Evolutionary conservation across 2,329 filamentous ascomycete genomes (phyloP).

Genomic region (Colletotrichum melonis): DNA sequence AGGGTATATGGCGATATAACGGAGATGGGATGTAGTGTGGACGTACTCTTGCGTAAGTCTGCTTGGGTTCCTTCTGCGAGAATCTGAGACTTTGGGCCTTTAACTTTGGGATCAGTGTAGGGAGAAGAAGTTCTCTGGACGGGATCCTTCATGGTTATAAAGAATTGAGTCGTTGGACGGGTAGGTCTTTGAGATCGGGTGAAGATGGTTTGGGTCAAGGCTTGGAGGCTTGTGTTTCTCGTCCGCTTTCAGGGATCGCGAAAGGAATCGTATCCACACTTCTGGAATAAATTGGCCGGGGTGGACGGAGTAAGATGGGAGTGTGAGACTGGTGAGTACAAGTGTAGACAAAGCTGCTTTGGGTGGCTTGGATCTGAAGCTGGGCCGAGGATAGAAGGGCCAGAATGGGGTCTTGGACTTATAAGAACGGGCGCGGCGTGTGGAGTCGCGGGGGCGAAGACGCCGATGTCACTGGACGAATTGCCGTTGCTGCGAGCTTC

Average conservation of each 20-base stretch:
- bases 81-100: conserved; percentile 53
- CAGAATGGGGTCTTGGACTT: conserved; percentile 33
- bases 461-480: conserved; percentile 14
- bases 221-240: conserved; percentile 34
- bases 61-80: conserved; percentile 46
- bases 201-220: conserved; percentile 33
- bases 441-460: conserved; percentile 34
- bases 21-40: conserved; percentile 17
- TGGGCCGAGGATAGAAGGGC: conserved; percentile 34
- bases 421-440: conserved; percentile 33
- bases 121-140: conserved; percentile 50
- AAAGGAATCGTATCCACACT: conserved; percentile 32
- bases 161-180: conserved; percentile 24
- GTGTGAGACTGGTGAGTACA: not conserved
- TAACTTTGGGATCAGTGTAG: conserved; percentile 51
- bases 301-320: conserved; percentile 2
- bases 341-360: conserved; percentile 28
- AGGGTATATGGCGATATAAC: conserved; percentile 21
- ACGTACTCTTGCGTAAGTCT: conserved; percentile 57
- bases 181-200: conserved; percentile 24
- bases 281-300: not conserved
- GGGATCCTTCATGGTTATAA: conserved; percentile 56
- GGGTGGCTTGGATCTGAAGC: conserved; percentile 27
- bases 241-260: conserved; percentile 34
- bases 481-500: conserved; percentile 25